Evolutionary conservation across 2,329 filamentous ascomycete genomes (phyloP), one percentile per base, ranked within the genome.

Genomic region (Fusarium abutilonis): DNA sequence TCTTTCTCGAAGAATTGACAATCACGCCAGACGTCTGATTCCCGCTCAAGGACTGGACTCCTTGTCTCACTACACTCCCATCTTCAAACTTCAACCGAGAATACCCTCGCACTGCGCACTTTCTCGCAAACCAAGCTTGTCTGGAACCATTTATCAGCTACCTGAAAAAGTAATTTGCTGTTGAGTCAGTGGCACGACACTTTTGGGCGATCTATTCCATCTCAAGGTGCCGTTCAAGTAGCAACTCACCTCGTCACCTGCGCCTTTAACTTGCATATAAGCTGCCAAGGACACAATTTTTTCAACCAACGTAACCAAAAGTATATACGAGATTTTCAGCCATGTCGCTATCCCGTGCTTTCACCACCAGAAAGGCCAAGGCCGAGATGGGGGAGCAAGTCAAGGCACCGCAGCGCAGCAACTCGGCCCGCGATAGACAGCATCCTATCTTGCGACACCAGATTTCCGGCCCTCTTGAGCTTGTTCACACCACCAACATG

Each of bases 401-500:
- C 44, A 74, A 74, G 55, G 62, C 75, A 35, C 79, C 80, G 17
- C 78, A 80, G 43, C 80, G 83, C 69, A 84, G 80, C 75, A 81
- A 80, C 70, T 82, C 81, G 39, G 77, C 77, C 70, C 68, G 68
- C 32, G 56, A 58, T 50, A 84, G 82, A 74, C 80, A 75, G 58
- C 73, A 74, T 55, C 69, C 69, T 64, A 65, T 76, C 40, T 63
- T 87, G 66, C 85, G 89, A 56, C 76, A 83, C 74, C 89, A 93
- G 80, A 99, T 99, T 74, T 99, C 95, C 1, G 86, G 84, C 4
- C 95, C 95, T 1, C 84, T 97, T 49, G 89, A 93, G 76, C 84
- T 99, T 63, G 82, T 97, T 44, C 96, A 95, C 57, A 97, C 94
- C 6, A 98, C 95, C 68, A 99, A 98, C 77, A 92, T 96, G 85